Base-by-base conservation (phyloP, 164 flowering plant species). In the Tetracentron sinense region DNA sequence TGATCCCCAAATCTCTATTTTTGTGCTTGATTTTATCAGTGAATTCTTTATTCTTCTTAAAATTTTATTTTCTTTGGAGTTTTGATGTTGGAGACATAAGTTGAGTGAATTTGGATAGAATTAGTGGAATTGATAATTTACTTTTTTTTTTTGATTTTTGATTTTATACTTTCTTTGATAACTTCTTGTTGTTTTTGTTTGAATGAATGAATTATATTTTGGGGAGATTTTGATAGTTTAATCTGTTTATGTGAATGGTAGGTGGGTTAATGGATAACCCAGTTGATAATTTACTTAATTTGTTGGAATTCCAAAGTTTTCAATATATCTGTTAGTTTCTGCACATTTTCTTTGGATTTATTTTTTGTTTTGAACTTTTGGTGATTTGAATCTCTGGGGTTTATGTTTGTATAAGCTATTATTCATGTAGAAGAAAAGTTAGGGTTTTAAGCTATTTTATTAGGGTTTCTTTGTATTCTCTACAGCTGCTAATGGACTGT, bases 401-500 rank as follows among this genome's bases (percentile, higher is more conserved):
- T 23, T 51, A n/a, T 25, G 29, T 51, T 25, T 10, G 21, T 23
- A 53, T 12, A 1, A n/a, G n/a, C n/a, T n/a, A n/a, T n/a, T n/a
- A 19, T 1, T 15, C 16, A n/a, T 15, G 0, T 12, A 12, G 20
- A 53, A 3, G n/a, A n/a, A n/a, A n/a, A 26, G 5, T 15, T 53
- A 26, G 56, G 33, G 31, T n/a, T 65, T n/a, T 52, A 10, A 4
- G 5, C 0, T 51, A 4, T 19, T 44, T 50, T 38, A 25, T 7
- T 46, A 29, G 4, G 14, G 22, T 12, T 60, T 42, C 14, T 35
- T 3, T 44, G 22, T 61, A 19, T 58, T 12, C 11, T 6, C 12
- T 23, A 4, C 6, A 11, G 22, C 17, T 8, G 29, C 20, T 21
- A 17, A 86, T 86, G 92, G 87, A 82, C 64, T 79, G 74, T 51